These are phyloP conservation scores for Pelargonium australe DNA, from an alignment of 441 rosid genomes.

Conservation along the genomic window DNA sequence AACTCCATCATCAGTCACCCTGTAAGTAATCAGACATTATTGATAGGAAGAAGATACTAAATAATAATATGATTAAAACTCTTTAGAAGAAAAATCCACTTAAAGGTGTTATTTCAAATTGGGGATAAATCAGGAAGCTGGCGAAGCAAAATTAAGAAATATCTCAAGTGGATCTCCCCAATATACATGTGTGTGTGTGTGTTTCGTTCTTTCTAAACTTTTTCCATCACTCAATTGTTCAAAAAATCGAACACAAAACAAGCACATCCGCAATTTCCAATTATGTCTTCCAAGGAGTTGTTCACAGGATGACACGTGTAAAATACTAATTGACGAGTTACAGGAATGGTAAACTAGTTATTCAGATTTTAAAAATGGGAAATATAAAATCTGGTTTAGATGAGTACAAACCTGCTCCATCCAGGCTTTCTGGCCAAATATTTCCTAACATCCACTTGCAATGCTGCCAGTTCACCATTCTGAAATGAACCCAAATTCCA, in stretches of 20 bases:
- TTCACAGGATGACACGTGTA: slow-evolving; percentile 1
- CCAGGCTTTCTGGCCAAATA: slow-evolving; percentile 93
- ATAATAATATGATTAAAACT: slow-evolving; percentile 5
- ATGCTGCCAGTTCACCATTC: slow-evolving; percentile 82
- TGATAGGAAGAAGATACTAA: slow-evolving; percentile 9
- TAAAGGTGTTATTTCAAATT: not conserved
- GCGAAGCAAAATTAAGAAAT: not conserved
- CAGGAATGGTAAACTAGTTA: not conserved
- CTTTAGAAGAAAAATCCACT: not conserved
- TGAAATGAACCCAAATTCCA: slow-evolving; percentile 81
- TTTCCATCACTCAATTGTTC: not conserved
- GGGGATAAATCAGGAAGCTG: not conserved
- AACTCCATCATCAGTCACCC: slow-evolving; percentile 93
- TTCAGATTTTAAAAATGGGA: not conserved
- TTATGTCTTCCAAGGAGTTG: not conserved
- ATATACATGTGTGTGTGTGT: too few species aligned
- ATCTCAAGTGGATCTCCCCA: too few species aligned
- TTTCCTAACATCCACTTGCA: slow-evolving; percentile 91
- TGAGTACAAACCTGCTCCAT: slow-evolving; percentile 78
- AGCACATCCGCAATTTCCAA: not conserved
- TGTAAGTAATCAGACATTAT: slow-evolving; percentile 23
- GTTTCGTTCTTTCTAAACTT: too few species aligned
- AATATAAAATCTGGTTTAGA: slow-evolving; percentile 11
- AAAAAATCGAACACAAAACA: not conserved
- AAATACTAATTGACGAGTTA: not conserved